A percentile compares a stretch with the other conserved stretches of the same genome.
phyloP scores from a whole-genome alignment of 106 monocot genomes.

The Platanthera guangdongensis region DNA sequence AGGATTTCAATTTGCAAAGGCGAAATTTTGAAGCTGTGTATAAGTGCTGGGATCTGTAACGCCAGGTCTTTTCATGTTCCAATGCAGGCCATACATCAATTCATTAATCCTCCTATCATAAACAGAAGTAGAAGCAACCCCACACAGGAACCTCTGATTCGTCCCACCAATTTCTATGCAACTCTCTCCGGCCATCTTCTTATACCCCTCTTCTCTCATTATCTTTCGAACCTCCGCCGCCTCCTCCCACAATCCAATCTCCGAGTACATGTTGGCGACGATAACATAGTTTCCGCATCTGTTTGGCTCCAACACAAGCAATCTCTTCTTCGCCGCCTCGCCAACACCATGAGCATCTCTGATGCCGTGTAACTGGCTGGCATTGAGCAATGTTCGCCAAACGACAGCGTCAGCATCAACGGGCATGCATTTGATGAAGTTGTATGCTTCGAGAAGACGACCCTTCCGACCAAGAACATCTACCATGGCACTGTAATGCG shows the following conservation, averaged over 20 bases:
- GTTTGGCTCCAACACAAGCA: constrained; percentile 51
- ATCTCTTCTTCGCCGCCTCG: constrained; percentile 21
- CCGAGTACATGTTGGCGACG: constrained; percentile 66
- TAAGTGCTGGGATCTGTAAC: background rate
- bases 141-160: constrained; percentile 34
- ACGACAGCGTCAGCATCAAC: constrained; percentile 55
- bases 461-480: constrained; percentile 60
- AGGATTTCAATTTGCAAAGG: background rate
- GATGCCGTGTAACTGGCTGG: constrained; percentile 37
- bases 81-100: constrained; percentile 33
- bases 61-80: constrained; percentile 30
- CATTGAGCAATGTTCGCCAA: constrained; percentile 65
- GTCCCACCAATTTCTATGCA: constrained; percentile 36
- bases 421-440: constrained; percentile 44
- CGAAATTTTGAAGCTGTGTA: background rate
- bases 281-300: constrained; percentile 66
- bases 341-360: constrained; percentile 22
- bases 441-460: constrained; percentile 40
- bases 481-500: constrained; percentile 67
- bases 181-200: constrained; percentile 66
- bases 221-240: constrained; percentile 37
- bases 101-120: constrained; percentile 3
- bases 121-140: constrained; percentile 24
- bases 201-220: constrained; percentile 61
- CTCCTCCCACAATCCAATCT: constrained; percentile 55